Percentiles rank a stretch among this genome's conserved stretches.
Evolutionary conservation across 2,329 filamentous ascomycete genomes (phyloP).

Genomic region (Exophiala bonariae): DNA sequence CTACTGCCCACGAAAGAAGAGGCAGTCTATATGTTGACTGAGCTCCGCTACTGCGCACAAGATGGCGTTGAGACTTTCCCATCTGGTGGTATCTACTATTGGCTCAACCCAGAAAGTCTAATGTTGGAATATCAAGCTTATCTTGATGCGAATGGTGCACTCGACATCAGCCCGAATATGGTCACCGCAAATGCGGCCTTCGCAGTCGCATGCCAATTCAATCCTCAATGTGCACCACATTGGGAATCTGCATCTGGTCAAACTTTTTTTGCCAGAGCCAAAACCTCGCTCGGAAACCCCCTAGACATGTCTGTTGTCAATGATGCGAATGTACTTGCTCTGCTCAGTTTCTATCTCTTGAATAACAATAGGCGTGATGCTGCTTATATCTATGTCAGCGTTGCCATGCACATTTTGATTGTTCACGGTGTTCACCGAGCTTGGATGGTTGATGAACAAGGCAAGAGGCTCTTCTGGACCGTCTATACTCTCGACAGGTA

Average conservation of each 20-base stretch:
- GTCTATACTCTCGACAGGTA: slow-evolving; percentile 53
- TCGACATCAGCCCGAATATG: slow-evolving; percentile 28
- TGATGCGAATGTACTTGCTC: slow-evolving; percentile 46
- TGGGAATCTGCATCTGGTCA: slow-evolving; percentile 42
- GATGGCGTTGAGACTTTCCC: slow-evolving; percentile 44
- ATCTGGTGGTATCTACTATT: slow-evolving; percentile 53
- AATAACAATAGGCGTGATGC: slow-evolving; percentile 52
- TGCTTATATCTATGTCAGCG: slow-evolving; percentile 49
- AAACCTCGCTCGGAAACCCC: slow-evolving; percentile 47
- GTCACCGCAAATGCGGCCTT: slow-evolving; percentile 50
- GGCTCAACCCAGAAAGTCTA: slow-evolving; percentile 42
- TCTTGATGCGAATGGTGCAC: slow-evolving; percentile 10
- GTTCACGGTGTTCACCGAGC: slow-evolving; percentile 52
- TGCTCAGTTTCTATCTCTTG: slow-evolving; percentile 52
- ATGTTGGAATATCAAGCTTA: slow-evolving; percentile 33
- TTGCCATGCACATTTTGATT: slow-evolving; percentile 51
- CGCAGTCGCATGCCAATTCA: slow-evolving; percentile 40
- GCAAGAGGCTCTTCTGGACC: slow-evolving; percentile 54
- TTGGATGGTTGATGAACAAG: slow-evolving; percentile 42
- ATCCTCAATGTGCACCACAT: slow-evolving; percentile 30
- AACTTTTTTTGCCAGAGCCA: slow-evolving; percentile 47
- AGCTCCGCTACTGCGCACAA: slow-evolving; percentile 48
- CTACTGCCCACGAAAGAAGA: slow-evolving; percentile 40
- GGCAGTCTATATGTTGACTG: slow-evolving; percentile 40
- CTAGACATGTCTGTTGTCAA: slow-evolving; percentile 46